These are phyloP conservation scores for Ruellia speciosa DNA, from an alignment of 305 asterid genomes.

Conservation along the genomic window DNA sequence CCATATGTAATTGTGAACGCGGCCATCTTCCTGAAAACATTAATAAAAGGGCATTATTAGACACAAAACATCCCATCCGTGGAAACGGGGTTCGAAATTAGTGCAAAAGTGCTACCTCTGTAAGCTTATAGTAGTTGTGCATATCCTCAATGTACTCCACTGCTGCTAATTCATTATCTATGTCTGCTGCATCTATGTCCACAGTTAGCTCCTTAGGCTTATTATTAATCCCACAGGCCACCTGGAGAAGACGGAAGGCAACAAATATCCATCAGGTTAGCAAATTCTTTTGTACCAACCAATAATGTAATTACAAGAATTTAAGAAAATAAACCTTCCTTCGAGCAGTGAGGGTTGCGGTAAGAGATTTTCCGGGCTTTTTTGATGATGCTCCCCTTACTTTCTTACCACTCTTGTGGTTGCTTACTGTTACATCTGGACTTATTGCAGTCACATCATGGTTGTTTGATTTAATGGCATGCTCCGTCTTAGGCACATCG, in stretches of 20 bases:
- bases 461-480: constrained; percentile 22
- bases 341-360: constrained; percentile 47
- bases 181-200: constrained; percentile 46
- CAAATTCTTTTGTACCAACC: not conserved
- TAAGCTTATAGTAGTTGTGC: constrained; percentile 37
- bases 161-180: constrained; percentile 42
- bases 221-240: constrained; percentile 35
- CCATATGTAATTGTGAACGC: constrained; percentile 45
- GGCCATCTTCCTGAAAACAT: constrained; percentile 33
- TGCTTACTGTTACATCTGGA: constrained; percentile 30
- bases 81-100: not conserved
- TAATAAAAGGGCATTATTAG: not conserved
- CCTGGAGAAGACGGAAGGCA: constrained; percentile 22
- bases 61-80: too few relatives aligned
- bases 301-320: not conserved
- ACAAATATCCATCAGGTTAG: not conserved
- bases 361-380: constrained; percentile 33
- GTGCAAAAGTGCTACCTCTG: constrained; percentile 24
- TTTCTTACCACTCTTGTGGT: constrained; percentile 18
- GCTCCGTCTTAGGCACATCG: constrained; percentile 21
- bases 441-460: constrained; percentile 24
- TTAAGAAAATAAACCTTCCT: constrained; percentile 30
- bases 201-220: constrained; percentile 28
- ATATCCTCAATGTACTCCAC: constrained; percentile 54
- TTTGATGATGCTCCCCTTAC: constrained; percentile 22